These are phyloP conservation scores for Mycena kentingensis DNA, from an alignment of 768 basidiomycete genomes.

Conservation along the genomic window DNA sequence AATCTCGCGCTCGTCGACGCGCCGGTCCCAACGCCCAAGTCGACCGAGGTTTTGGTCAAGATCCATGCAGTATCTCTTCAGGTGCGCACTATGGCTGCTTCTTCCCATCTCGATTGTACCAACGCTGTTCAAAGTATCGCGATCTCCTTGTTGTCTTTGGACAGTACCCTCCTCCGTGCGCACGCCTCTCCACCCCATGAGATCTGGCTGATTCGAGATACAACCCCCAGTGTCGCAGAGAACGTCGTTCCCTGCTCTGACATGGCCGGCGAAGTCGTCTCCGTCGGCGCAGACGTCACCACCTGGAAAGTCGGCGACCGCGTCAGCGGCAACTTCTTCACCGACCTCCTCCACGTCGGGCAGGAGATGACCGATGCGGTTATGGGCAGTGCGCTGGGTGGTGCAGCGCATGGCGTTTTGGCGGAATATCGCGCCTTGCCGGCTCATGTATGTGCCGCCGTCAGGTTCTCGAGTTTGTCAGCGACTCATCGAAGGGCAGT, in stretches of 20 bases:
- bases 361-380: slow-evolving; percentile 35
- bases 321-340: slow-evolving; percentile 54
- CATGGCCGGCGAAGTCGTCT: slow-evolving; percentile 58
- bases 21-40: slow-evolving; percentile 34
- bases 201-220: neutral
- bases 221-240: slow-evolving; percentile 14
- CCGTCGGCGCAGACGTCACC: slow-evolving; percentile 45
- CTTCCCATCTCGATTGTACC: neutral
- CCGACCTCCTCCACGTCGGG: slow-evolving; percentile 48
- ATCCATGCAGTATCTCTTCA: slow-evolving; percentile 60
- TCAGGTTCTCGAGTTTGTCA: neutral
- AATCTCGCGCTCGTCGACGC: slow-evolving; percentile 31
- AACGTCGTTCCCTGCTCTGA: slow-evolving; percentile 48
- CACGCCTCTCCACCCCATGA: neutral
- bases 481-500: slow-evolving; percentile 34
- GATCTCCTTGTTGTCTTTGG: slow-evolving; percentile 48
- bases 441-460: slow-evolving; percentile 34
- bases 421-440: slow-evolving; percentile 55
- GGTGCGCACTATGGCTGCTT: slow-evolving; percentile 26
- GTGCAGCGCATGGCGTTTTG: slow-evolving; percentile 50
- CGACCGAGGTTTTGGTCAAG: slow-evolving; percentile 56
- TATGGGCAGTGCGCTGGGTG: slow-evolving; percentile 43
- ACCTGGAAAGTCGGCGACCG: slow-evolving; percentile 59
- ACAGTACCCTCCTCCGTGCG: slow-evolving; percentile 32
- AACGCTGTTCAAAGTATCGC: slow-evolving; percentile 40